Conservation (phyloP, 176 grass and related monocot genomes). For the Puya raimondii region DNA sequence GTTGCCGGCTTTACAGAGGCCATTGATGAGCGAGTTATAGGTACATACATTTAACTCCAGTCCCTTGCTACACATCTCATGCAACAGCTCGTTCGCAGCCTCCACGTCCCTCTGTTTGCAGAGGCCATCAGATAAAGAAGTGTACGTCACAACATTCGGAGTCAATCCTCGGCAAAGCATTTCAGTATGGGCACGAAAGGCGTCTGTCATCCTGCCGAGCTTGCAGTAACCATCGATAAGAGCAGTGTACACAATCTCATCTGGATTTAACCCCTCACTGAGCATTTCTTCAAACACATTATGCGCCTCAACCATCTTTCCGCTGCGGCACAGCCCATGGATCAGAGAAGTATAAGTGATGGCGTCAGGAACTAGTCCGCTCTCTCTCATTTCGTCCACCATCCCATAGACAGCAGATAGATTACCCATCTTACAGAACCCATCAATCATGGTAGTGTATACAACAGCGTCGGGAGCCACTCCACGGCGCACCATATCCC, state of each 20-base stretch:
- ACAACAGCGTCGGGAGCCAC: constrained; percentile 43
- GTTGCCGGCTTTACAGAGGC: constrained; percentile 80
- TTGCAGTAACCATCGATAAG: constrained; percentile 85
- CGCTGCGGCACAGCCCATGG: constrained; percentile 49
- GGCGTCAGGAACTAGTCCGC: constrained; percentile 41
- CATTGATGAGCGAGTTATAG: constrained; percentile 93
- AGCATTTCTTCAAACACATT: constrained; percentile 57
- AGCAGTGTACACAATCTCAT: constrained; percentile 68
- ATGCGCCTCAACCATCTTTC: constrained; percentile 63
- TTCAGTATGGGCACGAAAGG: constrained; percentile 59
- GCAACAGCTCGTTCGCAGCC: constrained; percentile 81
- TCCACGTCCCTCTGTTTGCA: constrained; percentile 80
- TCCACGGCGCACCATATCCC: constrained; percentile 49
- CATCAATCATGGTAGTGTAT: constrained; percentile 70
- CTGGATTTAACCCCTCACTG: constrained; percentile 40
- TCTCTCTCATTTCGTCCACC: constrained; percentile 71
- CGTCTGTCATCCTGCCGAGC: constrained; percentile 60
- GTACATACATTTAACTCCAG: constrained; percentile 62
- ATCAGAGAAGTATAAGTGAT: constrained; percentile 71
- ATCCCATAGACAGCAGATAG: constrained; percentile 42
- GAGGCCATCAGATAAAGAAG: constrained; percentile 71
- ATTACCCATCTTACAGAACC: constrained; percentile 63
- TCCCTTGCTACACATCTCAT: constrained; percentile 72
- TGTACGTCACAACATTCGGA: constrained; percentile 93
- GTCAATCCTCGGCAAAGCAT: constrained; percentile 53